phyloP scores from a whole-genome alignment of 768 basidiomycete genomes.

The Rubroboletus satanas region DNA sequence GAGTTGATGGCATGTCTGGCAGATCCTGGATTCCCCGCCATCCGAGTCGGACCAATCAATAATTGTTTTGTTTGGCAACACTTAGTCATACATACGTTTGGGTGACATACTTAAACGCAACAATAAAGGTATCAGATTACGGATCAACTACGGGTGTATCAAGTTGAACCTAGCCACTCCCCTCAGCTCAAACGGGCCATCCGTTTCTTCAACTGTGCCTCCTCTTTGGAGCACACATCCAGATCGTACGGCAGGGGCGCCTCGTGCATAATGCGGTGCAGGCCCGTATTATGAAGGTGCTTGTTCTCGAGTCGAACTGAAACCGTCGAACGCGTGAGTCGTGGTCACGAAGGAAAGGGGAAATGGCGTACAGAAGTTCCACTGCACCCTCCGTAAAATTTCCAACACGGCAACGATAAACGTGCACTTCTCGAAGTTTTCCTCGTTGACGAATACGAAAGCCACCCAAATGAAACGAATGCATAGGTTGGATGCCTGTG shows the following conservation, averaged over 20 bases:
- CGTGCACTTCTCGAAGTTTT: constrained; percentile 49
- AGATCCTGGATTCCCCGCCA: too few relatives aligned
- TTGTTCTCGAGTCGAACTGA: constrained; percentile 84
- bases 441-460: constrained; percentile 58
- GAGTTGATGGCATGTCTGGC: too few relatives aligned
- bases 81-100: too few relatives aligned
- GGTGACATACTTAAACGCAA: background rate
- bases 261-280: constrained; percentile 84
- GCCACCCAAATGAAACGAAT: constrained; percentile 82
- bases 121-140: background rate
- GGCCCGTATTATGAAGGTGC: constrained; percentile 89
- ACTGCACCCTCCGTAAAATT: constrained; percentile 75
- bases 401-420: constrained; percentile 74
- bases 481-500: constrained; percentile 63
- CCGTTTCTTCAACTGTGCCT: constrained; percentile 25
- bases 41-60: too few relatives aligned
- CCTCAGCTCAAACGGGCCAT: constrained; percentile 19
- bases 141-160: background rate
- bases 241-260: constrained; percentile 77
- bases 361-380: constrained; percentile 79
- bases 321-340: background rate
- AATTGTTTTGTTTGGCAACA: too few relatives aligned
- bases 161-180: background rate
- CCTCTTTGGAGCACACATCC: constrained; percentile 44
- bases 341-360: background rate